Percentiles rank a stretch among this genome's conserved stretches.
These are phyloP conservation scores for Metschnikowia amazonensis DNA, from an alignment of 805 yeast species.

Conservation along the genomic window DNA sequence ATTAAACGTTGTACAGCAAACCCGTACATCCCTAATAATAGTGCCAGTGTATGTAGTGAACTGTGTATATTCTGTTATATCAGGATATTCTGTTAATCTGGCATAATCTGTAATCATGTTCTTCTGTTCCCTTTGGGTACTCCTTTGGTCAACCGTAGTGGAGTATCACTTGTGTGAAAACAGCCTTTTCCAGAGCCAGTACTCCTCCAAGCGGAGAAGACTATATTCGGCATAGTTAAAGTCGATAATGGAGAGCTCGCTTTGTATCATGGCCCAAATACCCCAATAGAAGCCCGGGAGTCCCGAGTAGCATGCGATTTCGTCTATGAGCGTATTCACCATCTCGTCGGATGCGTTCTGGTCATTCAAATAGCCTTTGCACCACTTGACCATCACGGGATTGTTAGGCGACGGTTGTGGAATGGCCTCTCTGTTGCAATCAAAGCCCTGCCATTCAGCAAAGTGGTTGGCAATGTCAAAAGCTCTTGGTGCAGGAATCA, in stretches of 20 bases:
- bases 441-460: slow-evolving; percentile 80
- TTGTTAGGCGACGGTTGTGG: slow-evolving; percentile 49
- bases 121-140: too few species aligned
- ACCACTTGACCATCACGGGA: slow-evolving; percentile 53
- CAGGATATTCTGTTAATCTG: too few species aligned
- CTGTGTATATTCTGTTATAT: too few species aligned
- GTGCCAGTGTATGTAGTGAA: too few species aligned
- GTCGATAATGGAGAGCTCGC: slow-evolving; percentile 64
- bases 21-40: too few species aligned
- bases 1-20: too few species aligned
- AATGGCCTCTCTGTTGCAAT: slow-evolving; percentile 58
- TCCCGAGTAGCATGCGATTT: slow-evolving; percentile 62
- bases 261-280: slow-evolving; percentile 75
- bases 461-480: slow-evolving; percentile 73
- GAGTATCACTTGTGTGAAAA: too few species aligned
- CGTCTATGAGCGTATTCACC: slow-evolving; percentile 47
- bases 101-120: too few species aligned
- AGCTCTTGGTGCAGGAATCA: slow-evolving; percentile 69
- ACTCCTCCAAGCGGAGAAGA: slow-evolving; percentile 56
- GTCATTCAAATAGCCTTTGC: slow-evolving; percentile 48
- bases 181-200: slow-evolving; percentile 60
- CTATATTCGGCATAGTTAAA: slow-evolving; percentile 67
- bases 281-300: slow-evolving; percentile 87
- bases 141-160: too few species aligned
- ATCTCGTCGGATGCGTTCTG: slow-evolving; percentile 25